These are phyloP conservation scores for Pseudovirgaria hyperparasitica DNA, from an alignment of 2,329 filamentous ascomycete genomes.

Conservation along the genomic window DNA sequence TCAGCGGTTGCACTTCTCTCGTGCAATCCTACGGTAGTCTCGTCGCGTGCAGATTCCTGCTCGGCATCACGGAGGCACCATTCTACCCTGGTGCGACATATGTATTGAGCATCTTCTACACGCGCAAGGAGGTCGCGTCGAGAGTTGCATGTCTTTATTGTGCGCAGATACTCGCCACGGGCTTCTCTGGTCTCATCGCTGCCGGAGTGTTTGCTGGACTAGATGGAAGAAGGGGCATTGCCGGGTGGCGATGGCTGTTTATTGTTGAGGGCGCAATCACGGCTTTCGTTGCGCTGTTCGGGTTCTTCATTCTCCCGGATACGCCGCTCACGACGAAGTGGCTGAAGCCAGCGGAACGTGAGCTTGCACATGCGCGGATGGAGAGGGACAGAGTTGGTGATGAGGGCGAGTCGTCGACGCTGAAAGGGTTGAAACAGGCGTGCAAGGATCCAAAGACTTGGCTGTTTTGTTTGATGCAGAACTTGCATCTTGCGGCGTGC, in stretches of 20 bases:
- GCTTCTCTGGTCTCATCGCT: slow-evolving; percentile 32
- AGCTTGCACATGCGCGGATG: slow-evolving; percentile 24
- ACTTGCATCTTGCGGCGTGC: slow-evolving; percentile 6
- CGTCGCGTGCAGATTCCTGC: slow-evolving; percentile 23
- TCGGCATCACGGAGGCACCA: slow-evolving; percentile 25
- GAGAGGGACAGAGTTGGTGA: slow-evolving; percentile 40
- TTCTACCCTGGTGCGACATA: slow-evolving; percentile 52
- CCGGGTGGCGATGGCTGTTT: slow-evolving; percentile 26
- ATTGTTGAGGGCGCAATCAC: slow-evolving; percentile 25
- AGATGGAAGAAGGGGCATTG: slow-evolving; percentile 15
- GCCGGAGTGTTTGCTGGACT: slow-evolving; percentile 24
- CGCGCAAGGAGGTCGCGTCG: slow-evolving; percentile 34
- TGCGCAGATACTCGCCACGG: slow-evolving; percentile 26
- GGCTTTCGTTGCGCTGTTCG: slow-evolving; percentile 19
- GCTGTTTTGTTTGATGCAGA: slow-evolving; percentile 17
- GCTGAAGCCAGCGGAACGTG: slow-evolving; percentile 34
- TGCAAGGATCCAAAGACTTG: slow-evolving; percentile 16
- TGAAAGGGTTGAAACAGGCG: slow-evolving; percentile 17
- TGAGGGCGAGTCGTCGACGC: slow-evolving; percentile 18
- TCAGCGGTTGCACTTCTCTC: slow-evolving; percentile 22
- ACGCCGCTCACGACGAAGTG: slow-evolving; percentile 29
- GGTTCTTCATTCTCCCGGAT: slow-evolving; percentile 19
- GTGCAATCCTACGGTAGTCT: slow-evolving; percentile 23
- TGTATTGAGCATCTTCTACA: slow-evolving; percentile 56
- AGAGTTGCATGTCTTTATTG: slow-evolving; percentile 27